Conservation (phyloP, 2,329 filamentous ascomycete species). For the Cladosporium cucumerinum region DNA sequence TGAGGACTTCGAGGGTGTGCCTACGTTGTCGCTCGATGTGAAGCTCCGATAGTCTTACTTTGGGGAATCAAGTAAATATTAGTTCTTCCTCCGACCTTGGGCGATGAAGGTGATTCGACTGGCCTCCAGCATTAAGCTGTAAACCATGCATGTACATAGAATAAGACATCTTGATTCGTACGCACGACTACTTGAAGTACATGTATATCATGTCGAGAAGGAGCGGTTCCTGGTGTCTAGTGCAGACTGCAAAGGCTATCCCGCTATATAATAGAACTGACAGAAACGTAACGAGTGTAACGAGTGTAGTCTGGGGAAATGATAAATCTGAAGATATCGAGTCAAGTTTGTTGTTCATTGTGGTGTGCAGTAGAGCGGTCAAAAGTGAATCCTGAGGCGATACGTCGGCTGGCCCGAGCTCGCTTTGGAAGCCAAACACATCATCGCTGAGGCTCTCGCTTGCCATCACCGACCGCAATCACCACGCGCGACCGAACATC, state of each 20-base stretch:
- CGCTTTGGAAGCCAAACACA: conserved; percentile 7
- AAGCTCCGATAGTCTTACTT: not conserved
- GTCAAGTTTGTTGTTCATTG: not conserved
- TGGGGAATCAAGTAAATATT: not conserved
- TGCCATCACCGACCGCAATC: conserved; percentile 5
- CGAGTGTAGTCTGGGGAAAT: not conserved
- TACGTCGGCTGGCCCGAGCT: not conserved
- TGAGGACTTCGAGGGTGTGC: conserved; percentile 3
- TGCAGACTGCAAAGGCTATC: not conserved
- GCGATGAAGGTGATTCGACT: not conserved
- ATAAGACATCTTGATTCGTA: not conserved
- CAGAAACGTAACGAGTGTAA: not conserved
- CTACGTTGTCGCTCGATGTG: conserved; percentile 3
- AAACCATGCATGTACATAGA: not conserved
- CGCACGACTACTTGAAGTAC: not conserved
- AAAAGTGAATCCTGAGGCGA: not conserved
- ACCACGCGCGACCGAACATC: not conserved
- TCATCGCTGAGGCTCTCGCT: conserved; percentile 3
- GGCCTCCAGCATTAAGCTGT: not conserved
- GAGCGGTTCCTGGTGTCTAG: not conserved
- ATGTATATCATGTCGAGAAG: not conserved
- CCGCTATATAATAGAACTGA: not conserved
- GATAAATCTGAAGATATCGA: not conserved
- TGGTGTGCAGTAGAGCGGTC: not conserved
- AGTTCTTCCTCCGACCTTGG: not conserved